Evolutionary conservation across 305 asterid genomes (phyloP), one percentile per base, ranked within the genome.

Genomic region (Galium porrigens): DNA sequence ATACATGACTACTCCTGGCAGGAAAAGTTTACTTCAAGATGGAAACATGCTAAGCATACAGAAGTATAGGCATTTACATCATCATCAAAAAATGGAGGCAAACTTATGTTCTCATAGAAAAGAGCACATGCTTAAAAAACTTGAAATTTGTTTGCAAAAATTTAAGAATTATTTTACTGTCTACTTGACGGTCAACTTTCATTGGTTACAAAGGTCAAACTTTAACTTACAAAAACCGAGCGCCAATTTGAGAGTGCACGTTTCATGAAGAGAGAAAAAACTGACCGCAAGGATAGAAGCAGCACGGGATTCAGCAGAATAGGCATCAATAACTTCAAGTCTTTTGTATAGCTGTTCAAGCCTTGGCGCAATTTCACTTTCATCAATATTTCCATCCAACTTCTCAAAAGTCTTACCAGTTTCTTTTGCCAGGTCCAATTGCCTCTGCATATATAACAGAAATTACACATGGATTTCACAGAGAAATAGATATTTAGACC

Each of bases 241-340:
- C 51, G 9, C 57, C 49, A 27, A 5, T 37, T 51, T 20, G 20
- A 20, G 30, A 36, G 61, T 36, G 52, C 30, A 58, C 14, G 0
- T 6, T 18, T 33, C 29, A 15, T 57, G 11, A 15, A 58, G 46
- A 62, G 64, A 71, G 9, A 41, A 41, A 41, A 41, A 9, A 83
- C 99, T 79, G 76, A 92, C 99, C 80, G 99, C 92, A 68, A 92
- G 97, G 80, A 92, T 92, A 74, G 96, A 81, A 10, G 94, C 91
- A 27, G 97, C 99, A n/a, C 99, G 97, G 59, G 97, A 78, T 80
- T 89, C 99, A 25, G 99, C 99, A 65, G 97, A 71, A 78, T 92
- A 81, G 68, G 99, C 99, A 81, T 92, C 99, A 76, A 92, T 89
- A 57, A 84, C 80, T 71, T 85, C 95, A 62, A 92, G 95, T 78